Conservation (phyloP, 441 rosid genomes). For the Pelargonium citronellum region DNA sequence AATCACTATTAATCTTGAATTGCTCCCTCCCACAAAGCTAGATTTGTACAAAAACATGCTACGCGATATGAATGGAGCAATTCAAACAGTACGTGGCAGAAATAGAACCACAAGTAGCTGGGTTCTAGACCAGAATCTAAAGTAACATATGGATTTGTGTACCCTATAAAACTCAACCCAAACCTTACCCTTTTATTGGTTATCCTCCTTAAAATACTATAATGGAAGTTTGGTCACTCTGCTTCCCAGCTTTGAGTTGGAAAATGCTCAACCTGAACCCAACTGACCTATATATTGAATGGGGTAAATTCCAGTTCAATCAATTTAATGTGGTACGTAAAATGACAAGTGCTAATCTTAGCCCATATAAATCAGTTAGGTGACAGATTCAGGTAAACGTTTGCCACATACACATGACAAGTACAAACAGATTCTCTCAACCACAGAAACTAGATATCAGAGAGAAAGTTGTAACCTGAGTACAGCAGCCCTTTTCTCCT, state of each 20-base stretch:
- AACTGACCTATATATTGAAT: constrained; percentile 19
- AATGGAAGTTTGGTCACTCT: neutral
- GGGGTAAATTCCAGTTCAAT: neutral
- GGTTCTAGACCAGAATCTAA: too few species aligned
- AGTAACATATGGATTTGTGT: constrained; percentile 5
- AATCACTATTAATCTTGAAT: too few species aligned
- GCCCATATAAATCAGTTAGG: neutral
- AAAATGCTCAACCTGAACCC: neutral
- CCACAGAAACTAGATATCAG: constrained; percentile 17
- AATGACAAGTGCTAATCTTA: constrained; percentile 40
- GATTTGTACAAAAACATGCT: too few species aligned
- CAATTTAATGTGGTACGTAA: neutral
- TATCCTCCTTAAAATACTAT: neutral
- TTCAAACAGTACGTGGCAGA: too few species aligned
- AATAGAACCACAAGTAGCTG: too few species aligned
- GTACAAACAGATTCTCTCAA: constrained; percentile 1
- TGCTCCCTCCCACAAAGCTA: too few species aligned
- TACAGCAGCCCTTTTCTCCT: constrained; percentile 58
- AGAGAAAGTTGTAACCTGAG: constrained; percentile 42
- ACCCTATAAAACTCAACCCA: neutral
- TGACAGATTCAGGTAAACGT: neutral
- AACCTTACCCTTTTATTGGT: constrained; percentile 6
- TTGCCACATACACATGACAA: neutral
- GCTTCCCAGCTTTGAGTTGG: constrained; percentile 14
- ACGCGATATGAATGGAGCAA: too few species aligned